Evolutionary conservation across 1,284 basidiomycete species (phyloP), one percentile per base, ranked within the genome.

Genomic region (Austroboletus sp.): DNA sequence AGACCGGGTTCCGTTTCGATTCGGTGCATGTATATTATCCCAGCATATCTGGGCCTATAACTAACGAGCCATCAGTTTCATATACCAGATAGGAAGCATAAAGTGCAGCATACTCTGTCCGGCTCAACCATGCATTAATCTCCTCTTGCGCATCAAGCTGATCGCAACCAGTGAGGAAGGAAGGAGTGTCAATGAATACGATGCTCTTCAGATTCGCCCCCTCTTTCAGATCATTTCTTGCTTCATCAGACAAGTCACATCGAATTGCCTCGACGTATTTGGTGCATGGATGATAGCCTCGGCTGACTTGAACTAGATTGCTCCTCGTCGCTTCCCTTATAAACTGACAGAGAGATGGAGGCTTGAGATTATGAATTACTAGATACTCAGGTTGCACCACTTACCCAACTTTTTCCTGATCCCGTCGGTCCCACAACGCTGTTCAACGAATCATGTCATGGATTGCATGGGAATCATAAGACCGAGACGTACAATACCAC

Each of bases 331-430:
- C 58, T 30, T 45, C 34, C 30, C n/a, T 54, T 33, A 33, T 44
- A 25, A 56, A 60, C 55, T 56, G 29, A 12, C 26, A 21, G 7
- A 2, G 19, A 32, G 6, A 12, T 56, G 6, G 53, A 44, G 40
- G 12, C 11, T 29, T 13, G 3, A 13, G 27, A 29, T 10, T 11
- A 27, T 10, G 10, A 13, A 29, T 12, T n/a, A n/a, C n/a, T 23
- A 23, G n/a, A 3, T 1, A 15, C n/a, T 23, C 6, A 10, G 13
- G 13, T 5, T 13, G 16, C 0, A 9, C 12, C 23, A 60, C 55
- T n/a, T 26, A 56, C 57, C 55, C 57, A 56, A 15, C 55, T 56
- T 33, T 60, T 60, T 0, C 55, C 57, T 0, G 57, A 57, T 13
- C 57, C 57, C 15, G 57, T 60, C 6, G 57, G 49, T 1, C 55